Evolutionary conservation across 202 grass and related monocot genomes (phyloP), one percentile per base, ranked within the genome.

Genomic region (Zoysia matrella): DNA sequence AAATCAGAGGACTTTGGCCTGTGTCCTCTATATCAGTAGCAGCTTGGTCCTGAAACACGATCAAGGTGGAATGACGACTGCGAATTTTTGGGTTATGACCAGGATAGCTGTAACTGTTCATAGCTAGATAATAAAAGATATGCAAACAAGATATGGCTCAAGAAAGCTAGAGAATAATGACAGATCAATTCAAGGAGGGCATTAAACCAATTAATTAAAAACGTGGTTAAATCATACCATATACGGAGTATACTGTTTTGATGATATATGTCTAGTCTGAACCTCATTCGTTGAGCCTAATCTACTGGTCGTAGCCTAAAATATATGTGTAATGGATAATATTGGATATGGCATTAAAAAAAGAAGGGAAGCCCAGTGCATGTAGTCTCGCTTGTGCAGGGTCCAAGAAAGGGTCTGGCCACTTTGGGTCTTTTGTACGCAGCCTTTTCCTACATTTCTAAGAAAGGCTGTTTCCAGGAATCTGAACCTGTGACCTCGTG

Each of bases 11-110:
- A 52, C 11, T 12, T 48, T 62, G 43, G 3, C 7, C 12, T 22
- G 54, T 65, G 22, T 52, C 10, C 18, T 64, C 40, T 75, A 74
- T 58, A 49, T 54, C 5, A 41, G 49, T n/a, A 64, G 42, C 43
- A 63, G n/a, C 60, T 78, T 39, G 0, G 60, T 69, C 10, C 62
- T 88, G 61, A 72, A 44, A 47, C 18, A 71, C 50, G 49, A 72
- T 50, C 5, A 84, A 56, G 76, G 3, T 55, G 10, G 39, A 56
- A 68, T n/a, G 14, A 1, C 14, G 8, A 53, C 13, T 13, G 30
- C 30, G 15, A 16, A 54, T 13, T n/a, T 22, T 79, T 42, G 42
- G 44, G 47, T 16, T 18, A 3, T 41, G 10, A 5, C 46, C 39
- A 54, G 41, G 64, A 39, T 4, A 11, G 30, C 41, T 36, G 12